Base-by-base conservation (phyloP, 305 asterid species). In the Rubia peregrina region DNA sequence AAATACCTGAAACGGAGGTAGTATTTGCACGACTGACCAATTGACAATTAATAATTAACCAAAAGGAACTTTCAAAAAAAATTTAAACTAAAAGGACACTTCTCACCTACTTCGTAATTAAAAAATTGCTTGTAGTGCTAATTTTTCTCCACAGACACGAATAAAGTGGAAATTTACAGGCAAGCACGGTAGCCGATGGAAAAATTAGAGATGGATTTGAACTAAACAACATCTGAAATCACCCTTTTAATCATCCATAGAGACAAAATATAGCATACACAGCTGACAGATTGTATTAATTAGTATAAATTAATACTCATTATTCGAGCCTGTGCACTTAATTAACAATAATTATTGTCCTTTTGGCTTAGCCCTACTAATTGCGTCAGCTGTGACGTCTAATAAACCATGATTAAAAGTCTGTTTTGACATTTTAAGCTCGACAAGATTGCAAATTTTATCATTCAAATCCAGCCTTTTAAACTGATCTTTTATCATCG, bases 101-200 rank as follows among this genome's bases (percentile, higher is more conserved):
- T 65, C 71, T n/a, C 13, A 7, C 61, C 71, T 17, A 60, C 71
- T 65, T 55, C 71, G 17, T 63, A 6, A 38, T 63, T 36, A 7
- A 61, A 9, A 62, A 61, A 61, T 41, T 61, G 33, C 30, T 21
- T 9, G 57, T 17, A 16, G 9, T 49, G 16, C 22, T 11, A 17
- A 2, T 13, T 21, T 24, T 72, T 24, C 10, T 66, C 7, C 12
- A 66, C 8, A 12, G 16, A 51, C 57, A 51, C 57, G 16, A 51
- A 6, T 7, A 51, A 51, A 51, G 22, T 51, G 56, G 56, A 4
- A 49, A 4, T 49, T 49, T 49, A 49, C 56, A 49, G 57, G 17
- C 21, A 51, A 12, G 9, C 21, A 51, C 21, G 21, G 57, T 16
- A 51, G 1, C 57, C 57, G 5, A 51, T 51, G 3, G 7, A 5